A percentile compares a stretch with the other conserved stretches of the same genome.
Conservation (phyloP, 148 eudicot genomes). For the Amaranthus palmeri region DNA sequence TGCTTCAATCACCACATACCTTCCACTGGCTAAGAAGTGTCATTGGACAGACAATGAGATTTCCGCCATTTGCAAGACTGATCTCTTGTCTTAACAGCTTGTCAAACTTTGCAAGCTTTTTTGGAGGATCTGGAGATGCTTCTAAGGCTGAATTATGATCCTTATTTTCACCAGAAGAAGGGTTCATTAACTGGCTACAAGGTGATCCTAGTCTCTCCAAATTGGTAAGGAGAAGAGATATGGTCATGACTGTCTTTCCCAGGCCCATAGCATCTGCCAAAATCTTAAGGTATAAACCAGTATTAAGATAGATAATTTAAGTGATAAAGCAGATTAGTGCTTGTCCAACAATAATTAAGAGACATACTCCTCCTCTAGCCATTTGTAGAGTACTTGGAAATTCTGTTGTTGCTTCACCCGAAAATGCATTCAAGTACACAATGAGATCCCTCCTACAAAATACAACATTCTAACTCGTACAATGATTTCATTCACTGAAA, state of each 20-base stretch:
- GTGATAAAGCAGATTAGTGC: not conserved
- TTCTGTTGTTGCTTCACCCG: constrained; percentile 89
- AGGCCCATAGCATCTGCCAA: constrained; percentile 99
- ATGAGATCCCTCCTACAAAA: constrained; percentile 69
- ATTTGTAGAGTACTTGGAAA: constrained; percentile 96
- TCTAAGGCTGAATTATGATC: constrained; percentile 34
- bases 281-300: constrained; percentile 46
- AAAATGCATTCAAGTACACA: constrained; percentile 84
- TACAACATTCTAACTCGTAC: constrained; percentile 13
- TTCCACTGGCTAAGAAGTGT: constrained; percentile 98
- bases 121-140: constrained; percentile 45
- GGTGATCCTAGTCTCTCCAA: constrained; percentile 62
- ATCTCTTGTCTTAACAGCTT: constrained; percentile 47
- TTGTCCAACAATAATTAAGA: constrained; percentile 12
- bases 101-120: constrained; percentile 46
- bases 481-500: not conserved
- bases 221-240: constrained; percentile 80
- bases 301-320: constrained; percentile 22
- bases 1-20: constrained; percentile 35
- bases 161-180: constrained; percentile 32
- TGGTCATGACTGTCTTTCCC: constrained; percentile 98
- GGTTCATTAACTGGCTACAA: constrained; percentile 35
- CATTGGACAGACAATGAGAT: constrained; percentile 95
- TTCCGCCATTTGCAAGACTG: constrained; percentile 55
- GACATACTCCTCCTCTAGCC: constrained; percentile 96